These are phyloP conservation scores for Microdochium nivale DNA, from an alignment of 2,329 filamentous ascomycete species.

Conservation along the genomic window DNA sequence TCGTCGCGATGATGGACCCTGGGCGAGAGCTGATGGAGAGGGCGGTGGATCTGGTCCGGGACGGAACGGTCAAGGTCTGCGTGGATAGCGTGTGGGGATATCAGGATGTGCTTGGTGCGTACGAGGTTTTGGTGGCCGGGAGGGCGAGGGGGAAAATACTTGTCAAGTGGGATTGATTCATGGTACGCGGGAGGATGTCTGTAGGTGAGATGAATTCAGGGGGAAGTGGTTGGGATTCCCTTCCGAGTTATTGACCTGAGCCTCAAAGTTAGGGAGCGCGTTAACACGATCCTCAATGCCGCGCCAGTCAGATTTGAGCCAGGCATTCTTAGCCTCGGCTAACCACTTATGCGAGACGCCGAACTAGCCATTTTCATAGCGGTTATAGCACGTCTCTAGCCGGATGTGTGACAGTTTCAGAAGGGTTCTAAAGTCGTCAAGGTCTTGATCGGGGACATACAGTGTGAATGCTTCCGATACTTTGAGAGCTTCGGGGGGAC, in stretches of 20 bases:
- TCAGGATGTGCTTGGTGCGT: slow-evolving; percentile 26
- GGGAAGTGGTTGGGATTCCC: no score
- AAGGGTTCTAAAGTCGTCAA: slow-evolving; percentile 36
- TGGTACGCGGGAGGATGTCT: no score
- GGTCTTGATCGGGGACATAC: slow-evolving; percentile 29
- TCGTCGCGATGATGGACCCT: slow-evolving; percentile 24
- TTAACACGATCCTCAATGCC: slow-evolving; percentile 28
- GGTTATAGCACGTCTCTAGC: slow-evolving; percentile 38
- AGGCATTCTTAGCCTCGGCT: slow-evolving; percentile 26
- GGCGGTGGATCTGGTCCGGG: slow-evolving; percentile 22
- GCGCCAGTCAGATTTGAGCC: slow-evolving; percentile 34
- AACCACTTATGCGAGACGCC: slow-evolving; percentile 39
- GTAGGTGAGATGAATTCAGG: no score
- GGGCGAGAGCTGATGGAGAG: slow-evolving; percentile 21
- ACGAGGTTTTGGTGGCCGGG: slow-evolving; percentile 20
- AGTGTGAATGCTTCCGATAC: slow-evolving; percentile 6
- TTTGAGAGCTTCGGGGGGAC: background rate
- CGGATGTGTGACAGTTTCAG: slow-evolving; percentile 37
- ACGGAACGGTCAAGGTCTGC: slow-evolving; percentile 23
- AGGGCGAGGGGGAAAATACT: slow-evolving; percentile 29
- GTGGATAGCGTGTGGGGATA: slow-evolving; percentile 28
- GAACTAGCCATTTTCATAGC: slow-evolving; percentile 28
- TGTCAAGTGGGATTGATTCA: slow-evolving; percentile 11
- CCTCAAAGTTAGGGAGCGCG: slow-evolving; percentile 36
- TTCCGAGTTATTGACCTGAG: slow-evolving; percentile 23